Percentiles rank a stretch among this genome's conserved stretches.
Evolutionary conservation across 2,329 filamentous ascomycete genomes (phyloP).

Genomic region (Seiridium cupressi): DNA sequence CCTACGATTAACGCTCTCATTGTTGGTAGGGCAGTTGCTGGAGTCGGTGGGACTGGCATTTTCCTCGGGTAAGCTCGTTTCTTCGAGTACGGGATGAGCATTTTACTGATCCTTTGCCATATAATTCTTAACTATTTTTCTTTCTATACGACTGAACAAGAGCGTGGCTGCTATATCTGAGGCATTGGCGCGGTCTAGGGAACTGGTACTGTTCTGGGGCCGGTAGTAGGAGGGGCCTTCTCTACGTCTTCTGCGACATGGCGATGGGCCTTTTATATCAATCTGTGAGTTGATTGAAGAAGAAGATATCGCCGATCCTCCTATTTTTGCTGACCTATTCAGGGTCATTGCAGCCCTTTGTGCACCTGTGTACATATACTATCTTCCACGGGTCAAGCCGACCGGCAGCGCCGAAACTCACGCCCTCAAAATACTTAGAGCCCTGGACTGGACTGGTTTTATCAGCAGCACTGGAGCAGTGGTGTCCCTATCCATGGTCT

Average conservation of each 20-base stretch:
- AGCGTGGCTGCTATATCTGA: slow-evolving; percentile 22
- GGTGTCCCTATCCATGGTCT: slow-evolving; percentile 40
- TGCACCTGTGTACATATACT: background rate
- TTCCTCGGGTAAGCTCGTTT: slow-evolving; percentile 23
- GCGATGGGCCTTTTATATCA: slow-evolving; percentile 55
- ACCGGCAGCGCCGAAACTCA: background rate
- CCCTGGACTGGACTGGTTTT: background rate
- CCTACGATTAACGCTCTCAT: slow-evolving; percentile 45
- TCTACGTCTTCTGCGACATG: slow-evolving; percentile 38
- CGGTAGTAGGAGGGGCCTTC: slow-evolving; percentile 46
- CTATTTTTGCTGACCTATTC: slow-evolving; percentile 18
- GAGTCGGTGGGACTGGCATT: slow-evolving; percentile 43
- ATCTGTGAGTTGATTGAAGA: slow-evolving; percentile 30
- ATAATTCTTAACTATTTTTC: slow-evolving; percentile 24
- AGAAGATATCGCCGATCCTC: slow-evolving; percentile 34
- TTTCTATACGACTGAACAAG: slow-evolving; percentile 16
- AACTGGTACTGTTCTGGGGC: slow-evolving; percentile 43
- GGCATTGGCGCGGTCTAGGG: slow-evolving; percentile 33
- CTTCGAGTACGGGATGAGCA: too few species aligned
- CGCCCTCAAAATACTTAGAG: background rate
- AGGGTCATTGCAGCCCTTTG: slow-evolving; percentile 17
- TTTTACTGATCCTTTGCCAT: too few species aligned
- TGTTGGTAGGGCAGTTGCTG: slow-evolving; percentile 41
- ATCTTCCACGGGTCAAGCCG: background rate
- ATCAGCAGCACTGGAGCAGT: background rate